Base-by-base conservation (phyloP, 345 rosid species). In the Reutealis trisperma region DNA sequence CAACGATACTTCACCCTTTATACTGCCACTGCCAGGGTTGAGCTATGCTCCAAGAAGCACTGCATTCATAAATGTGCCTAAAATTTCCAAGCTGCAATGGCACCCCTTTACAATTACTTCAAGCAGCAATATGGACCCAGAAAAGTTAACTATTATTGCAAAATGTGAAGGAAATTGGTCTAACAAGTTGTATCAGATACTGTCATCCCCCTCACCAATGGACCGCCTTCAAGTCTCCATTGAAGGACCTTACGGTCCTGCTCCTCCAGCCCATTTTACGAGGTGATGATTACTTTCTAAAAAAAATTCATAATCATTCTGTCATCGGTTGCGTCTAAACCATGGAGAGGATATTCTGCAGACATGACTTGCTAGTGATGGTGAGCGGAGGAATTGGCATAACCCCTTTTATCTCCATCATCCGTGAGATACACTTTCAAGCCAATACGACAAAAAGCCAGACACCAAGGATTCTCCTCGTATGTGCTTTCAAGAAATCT, bases 311-410 rank as follows among this genome's bases (percentile, higher is more conserved):
- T 15, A 63, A 44, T 3, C 37, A 34, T 32, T 63, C 11, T 45
- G 13, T 15, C 54, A 12, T 52, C 4, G 15, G 6, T 9, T 57
- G 44, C 9, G 8, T 21, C 24, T 52, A 9, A 30, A 49, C 19
- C 5, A 22, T 6, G 45, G 6, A 11, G 41, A 45, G 13, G 8
- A 41, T 45, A 3, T 63, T 68, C 22, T 37, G 63, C 72, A 77
- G 84, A 81, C 78, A 77, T 21, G 78, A 73, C 47, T 27, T 27
- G 66, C 67, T 81, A 42, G 78, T 77, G 61, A 41, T 81, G 81
- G 75, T 73, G 30, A 52, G 84, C 34, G 81, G 81, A 69, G 84
- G 84, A 41, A 77, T 81, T 30, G 84, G 84, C 44, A 68, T 81
- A n/a, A 73, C 84, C 54, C 81, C 84, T 60, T 77, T 81, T 75